Percentiles rank a stretch among this genome's conserved stretches.
Evolutionary conservation across 768 basidiomycete species (phyloP).

Genomic region (Neoboletus brunneissimus): DNA sequence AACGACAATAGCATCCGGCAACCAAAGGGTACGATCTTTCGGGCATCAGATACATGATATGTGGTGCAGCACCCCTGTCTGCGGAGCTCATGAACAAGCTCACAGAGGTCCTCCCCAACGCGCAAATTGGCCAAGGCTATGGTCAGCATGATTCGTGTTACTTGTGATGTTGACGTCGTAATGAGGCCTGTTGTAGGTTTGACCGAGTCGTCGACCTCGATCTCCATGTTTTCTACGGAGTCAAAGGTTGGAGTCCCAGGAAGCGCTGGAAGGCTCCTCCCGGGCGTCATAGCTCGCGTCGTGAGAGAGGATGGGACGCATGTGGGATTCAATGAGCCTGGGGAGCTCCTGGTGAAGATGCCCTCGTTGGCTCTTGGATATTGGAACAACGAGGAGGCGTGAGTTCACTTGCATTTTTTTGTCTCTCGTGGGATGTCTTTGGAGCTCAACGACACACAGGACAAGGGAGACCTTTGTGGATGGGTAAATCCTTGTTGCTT

Average conservation of each 20-base stretch:
- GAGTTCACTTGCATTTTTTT: slow-evolving; percentile 24
- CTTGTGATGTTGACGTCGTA: neutral
- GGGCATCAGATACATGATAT: slow-evolving; percentile 51
- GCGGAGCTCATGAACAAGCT: slow-evolving; percentile 50
- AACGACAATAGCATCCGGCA: slow-evolving; percentile 45
- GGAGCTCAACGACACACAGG: slow-evolving; percentile 31
- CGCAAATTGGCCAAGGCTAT: slow-evolving; percentile 64
- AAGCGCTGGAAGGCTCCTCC: slow-evolving; percentile 46
- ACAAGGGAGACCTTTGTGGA: slow-evolving; percentile 67
- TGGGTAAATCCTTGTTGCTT: slow-evolving; percentile 43
- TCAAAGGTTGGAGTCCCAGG: slow-evolving; percentile 52
- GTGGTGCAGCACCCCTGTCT: slow-evolving; percentile 63
- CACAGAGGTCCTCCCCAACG: slow-evolving; percentile 51
- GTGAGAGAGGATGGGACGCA: slow-evolving; percentile 56
- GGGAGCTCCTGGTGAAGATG: slow-evolving; percentile 52
- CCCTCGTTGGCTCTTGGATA: slow-evolving; percentile 44
- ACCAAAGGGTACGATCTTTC: slow-evolving; percentile 48
- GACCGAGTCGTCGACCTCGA: slow-evolving; percentile 61
- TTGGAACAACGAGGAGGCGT: slow-evolving; percentile 60
- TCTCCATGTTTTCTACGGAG: slow-evolving; percentile 47
- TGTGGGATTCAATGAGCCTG: slow-evolving; percentile 54
- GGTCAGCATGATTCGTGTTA: slow-evolving; percentile 32
- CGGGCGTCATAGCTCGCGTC: slow-evolving; percentile 53
- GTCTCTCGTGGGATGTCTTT: neutral
- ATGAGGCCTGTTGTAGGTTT: slow-evolving; percentile 42